Evolutionary conservation across 2,329 filamentous ascomycete species (phyloP).

Genomic region (Neobulgaria alba): DNA sequence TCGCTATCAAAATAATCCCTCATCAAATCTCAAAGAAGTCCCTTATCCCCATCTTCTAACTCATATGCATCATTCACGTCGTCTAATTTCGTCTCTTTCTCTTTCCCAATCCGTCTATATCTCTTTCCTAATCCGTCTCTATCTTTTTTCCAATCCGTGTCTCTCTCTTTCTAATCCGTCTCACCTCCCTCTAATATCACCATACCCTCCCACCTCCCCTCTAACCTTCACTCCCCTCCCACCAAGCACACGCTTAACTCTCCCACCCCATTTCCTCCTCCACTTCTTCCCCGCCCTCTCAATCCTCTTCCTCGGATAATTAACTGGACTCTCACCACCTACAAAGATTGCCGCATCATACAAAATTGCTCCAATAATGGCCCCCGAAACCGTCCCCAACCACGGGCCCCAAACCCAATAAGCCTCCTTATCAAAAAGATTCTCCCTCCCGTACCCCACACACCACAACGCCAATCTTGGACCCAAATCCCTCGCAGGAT

Average conservation of each 20-base stretch:
- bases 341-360: conserved; percentile 44
- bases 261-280: conserved; percentile 22
- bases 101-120: too few species aligned
- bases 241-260: conserved; percentile 8
- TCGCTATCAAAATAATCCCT: too few species aligned
- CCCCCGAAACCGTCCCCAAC: conserved; percentile 31
- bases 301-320: conserved; percentile 38
- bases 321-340: conserved; percentile 41
- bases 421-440: conserved; percentile 32
- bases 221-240: conserved; percentile 1
- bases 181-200: conserved; percentile 2
- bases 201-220: too few species aligned
- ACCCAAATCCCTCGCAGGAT: conserved; percentile 41
- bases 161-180: neutral
- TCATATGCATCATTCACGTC: too few species aligned
- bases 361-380: conserved; percentile 37
- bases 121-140: too few species aligned
- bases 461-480: conserved; percentile 38
- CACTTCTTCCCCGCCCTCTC: conserved; percentile 38
- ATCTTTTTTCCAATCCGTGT: neutral
- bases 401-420: conserved; percentile 38
- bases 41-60: too few species aligned
- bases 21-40: too few species aligned
- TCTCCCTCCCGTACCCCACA: conserved; percentile 35
- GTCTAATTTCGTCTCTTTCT: too few species aligned